These are phyloP conservation scores for Pseudocercospora pini-densiflorae DNA, from an alignment of 2,329 filamentous ascomycete species.

Conservation along the genomic window DNA sequence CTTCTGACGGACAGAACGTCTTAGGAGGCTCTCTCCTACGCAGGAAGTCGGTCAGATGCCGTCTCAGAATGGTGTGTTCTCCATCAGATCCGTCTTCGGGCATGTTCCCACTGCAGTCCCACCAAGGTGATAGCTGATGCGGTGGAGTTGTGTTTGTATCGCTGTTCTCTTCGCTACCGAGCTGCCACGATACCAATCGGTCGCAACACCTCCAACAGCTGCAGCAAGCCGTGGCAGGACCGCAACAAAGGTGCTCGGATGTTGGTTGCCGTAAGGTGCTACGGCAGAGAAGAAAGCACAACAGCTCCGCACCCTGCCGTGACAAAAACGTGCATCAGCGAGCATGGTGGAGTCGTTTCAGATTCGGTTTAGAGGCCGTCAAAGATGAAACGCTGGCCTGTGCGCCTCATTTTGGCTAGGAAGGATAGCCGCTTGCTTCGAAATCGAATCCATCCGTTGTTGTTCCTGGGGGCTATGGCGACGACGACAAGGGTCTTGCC, in stretches of 20 bases:
- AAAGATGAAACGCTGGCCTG: constrained; percentile 24
- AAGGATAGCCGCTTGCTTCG: not conserved
- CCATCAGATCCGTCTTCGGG: constrained; percentile 13
- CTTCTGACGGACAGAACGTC: constrained; percentile 59
- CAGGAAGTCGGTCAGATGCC: constrained; percentile 31
- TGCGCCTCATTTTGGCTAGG: constrained; percentile 15
- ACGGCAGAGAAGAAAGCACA: constrained; percentile 11
- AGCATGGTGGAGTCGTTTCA: constrained; percentile 10
- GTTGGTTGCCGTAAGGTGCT: constrained; percentile 6
- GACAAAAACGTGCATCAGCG: constrained; percentile 14
- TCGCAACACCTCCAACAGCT: constrained; percentile 6
- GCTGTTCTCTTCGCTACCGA: constrained; percentile 15
- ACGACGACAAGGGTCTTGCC: not conserved
- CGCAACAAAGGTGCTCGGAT: not conserved
- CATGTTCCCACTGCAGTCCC: constrained; percentile 7
- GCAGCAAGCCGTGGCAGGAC: constrained; percentile 18
- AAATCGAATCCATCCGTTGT: constrained; percentile 2
- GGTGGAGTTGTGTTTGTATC: no score
- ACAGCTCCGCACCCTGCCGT: not conserved
- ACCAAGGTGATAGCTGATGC: not conserved
- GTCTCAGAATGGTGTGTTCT: constrained; percentile 24
- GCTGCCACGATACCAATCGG: constrained; percentile 12
- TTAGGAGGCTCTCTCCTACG: constrained; percentile 47
- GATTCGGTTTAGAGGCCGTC: constrained; percentile 13
- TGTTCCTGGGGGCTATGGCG: not conserved